These are phyloP conservation scores for Pythium insidiosum DNA, from an alignment of 352 stramenopile species.

Conservation along the genomic window DNA sequence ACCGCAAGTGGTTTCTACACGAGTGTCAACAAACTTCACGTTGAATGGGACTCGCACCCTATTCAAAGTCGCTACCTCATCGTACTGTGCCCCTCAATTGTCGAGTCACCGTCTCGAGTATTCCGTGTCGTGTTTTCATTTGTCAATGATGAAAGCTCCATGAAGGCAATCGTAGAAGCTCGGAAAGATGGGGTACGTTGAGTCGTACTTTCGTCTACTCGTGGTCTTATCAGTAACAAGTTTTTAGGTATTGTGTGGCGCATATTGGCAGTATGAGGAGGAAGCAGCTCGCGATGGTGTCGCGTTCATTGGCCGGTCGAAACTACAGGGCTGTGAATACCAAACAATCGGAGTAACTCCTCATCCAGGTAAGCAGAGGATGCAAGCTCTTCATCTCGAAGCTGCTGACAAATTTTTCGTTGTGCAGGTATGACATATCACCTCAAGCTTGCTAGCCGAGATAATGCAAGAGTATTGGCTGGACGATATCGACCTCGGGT, in stretches of 20 bases:
- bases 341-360: neutral
- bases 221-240: too few relatives aligned
- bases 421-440: too few relatives aligned
- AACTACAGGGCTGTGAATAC: neutral
- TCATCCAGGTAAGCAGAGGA: neutral
- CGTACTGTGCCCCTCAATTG: constrained; percentile 30
- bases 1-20: constrained; percentile 15
- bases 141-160: constrained; percentile 17
- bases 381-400: constrained; percentile 1
- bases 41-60: constrained; percentile 16
- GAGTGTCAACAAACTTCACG: too few relatives aligned
- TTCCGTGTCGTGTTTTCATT: constrained; percentile 21
- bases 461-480: too few relatives aligned
- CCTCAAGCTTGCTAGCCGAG: too few relatives aligned
- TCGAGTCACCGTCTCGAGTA: constrained; percentile 25
- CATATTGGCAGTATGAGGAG: constrained; percentile 6
- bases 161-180: constrained; percentile 41
- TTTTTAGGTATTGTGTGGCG: too few relatives aligned
- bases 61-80: constrained; percentile 15
- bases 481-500: constrained; percentile 23
- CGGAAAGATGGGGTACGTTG: constrained; percentile 28
- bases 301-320: neutral
- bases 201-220: too few relatives aligned
- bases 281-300: neutral
- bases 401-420: too few relatives aligned